Evolutionary conservation across 345 rosid genomes (phyloP).

Genomic region (Theobroma cacao): DNA sequence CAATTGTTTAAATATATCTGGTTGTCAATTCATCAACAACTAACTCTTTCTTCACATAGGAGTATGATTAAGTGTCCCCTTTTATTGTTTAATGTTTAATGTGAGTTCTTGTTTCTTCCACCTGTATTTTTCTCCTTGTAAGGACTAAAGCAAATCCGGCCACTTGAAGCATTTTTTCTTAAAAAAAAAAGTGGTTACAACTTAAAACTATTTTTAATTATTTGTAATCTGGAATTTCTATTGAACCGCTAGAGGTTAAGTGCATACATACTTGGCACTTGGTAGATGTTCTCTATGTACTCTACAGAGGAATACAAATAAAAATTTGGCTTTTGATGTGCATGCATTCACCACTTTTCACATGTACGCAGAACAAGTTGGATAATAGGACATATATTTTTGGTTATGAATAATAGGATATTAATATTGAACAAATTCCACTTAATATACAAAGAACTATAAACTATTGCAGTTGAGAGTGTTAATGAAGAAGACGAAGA

Average conservation of each 20-base stretch:
- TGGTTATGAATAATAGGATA: too few species aligned
- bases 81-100: background rate
- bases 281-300: too few species aligned
- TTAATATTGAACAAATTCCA: background rate
- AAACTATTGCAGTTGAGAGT: background rate
- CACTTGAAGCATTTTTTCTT: background rate
- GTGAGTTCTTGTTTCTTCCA: background rate
- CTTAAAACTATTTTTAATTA: background rate
- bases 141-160: background rate
- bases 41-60: background rate
- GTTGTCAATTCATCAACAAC: background rate
- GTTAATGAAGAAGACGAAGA: too few species aligned
- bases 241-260: too few species aligned
- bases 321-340: too few species aligned
- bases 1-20: background rate
- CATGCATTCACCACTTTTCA: too few species aligned
- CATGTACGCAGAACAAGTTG: too few species aligned
- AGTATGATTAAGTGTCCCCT: background rate
- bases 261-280: too few species aligned
- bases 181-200: background rate
- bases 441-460: background rate
- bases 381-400: too few species aligned
- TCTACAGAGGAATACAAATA: too few species aligned
- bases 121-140: background rate
- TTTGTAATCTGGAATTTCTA: too few species aligned